phyloP scores from a whole-genome alignment of 192 early-diverging fungal genomes.

The Coemansia sp. region DNA sequence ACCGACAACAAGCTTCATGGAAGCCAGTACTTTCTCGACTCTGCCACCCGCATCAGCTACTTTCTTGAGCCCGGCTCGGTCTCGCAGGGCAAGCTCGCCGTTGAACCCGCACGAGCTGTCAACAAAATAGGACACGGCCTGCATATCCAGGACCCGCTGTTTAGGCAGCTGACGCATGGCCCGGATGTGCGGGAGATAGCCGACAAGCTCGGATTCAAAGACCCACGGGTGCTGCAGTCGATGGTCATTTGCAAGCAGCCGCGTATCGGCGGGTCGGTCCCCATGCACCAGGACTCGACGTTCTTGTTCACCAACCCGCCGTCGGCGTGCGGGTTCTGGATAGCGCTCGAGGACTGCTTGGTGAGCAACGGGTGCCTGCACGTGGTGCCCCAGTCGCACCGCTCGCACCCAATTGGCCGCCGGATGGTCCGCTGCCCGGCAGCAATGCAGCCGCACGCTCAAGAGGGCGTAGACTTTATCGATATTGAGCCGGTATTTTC shows the following conservation, averaged over 20 bases:
- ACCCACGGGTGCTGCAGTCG: constrained; percentile 79
- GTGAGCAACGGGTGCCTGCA: constrained; percentile 81
- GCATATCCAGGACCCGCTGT: constrained; percentile 78
- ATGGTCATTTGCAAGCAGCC: constrained; percentile 89
- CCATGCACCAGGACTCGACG: constrained; percentile 86
- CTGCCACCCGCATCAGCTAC: constrained; percentile 78
- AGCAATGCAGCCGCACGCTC: neutral
- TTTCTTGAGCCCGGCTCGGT: constrained; percentile 88
- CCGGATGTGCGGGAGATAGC: constrained; percentile 57
- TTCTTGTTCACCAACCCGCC: constrained; percentile 87
- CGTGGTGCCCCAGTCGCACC: constrained; percentile 82
- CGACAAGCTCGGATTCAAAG: constrained; percentile 59
- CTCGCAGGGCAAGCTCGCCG: constrained; percentile 58
- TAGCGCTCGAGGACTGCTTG: constrained; percentile 91
- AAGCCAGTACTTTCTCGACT: constrained; percentile 85
- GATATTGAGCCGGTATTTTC: constrained; percentile 27
- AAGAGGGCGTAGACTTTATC: constrained; percentile 34
- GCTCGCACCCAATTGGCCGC: constrained; percentile 47
- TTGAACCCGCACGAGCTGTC: constrained; percentile 64
- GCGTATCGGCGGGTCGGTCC: constrained; percentile 66
- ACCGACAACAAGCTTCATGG: constrained; percentile 60
- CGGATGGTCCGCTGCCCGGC: constrained; percentile 38
- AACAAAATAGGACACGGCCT: constrained; percentile 93
- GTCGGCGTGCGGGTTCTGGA: constrained; percentile 86
- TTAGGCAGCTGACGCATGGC: constrained; percentile 63